Conservation (phyloP, 495 filamentous ascomycete genomes). For the Ramalina intermedia region DNA sequence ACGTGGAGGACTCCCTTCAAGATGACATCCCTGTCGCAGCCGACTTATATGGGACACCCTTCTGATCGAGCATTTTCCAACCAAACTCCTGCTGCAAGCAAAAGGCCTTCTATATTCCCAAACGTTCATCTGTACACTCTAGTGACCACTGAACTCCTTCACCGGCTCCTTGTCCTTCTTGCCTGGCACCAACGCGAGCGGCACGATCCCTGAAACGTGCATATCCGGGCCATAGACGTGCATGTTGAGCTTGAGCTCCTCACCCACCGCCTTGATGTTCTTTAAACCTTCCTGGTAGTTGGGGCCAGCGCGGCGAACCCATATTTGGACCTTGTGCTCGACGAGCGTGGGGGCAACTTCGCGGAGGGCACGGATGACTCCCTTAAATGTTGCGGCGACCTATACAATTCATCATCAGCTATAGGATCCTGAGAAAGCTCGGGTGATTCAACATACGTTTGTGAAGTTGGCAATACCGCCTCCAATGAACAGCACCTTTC, state of each 20-base stretch:
- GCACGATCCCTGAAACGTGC: constrained; percentile 62
- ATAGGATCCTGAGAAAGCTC: background rate
- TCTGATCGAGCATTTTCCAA: too few relatives aligned
- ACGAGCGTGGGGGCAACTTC: constrained; percentile 73
- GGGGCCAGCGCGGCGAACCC: constrained; percentile 96
- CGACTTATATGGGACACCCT: too few relatives aligned
- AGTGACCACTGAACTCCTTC: constrained; percentile 27
- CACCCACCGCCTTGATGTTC: constrained; percentile 94
- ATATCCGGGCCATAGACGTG: constrained; percentile 98
- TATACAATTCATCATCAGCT: constrained; percentile 23
- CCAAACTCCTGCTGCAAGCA: too few relatives aligned
- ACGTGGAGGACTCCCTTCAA: too few relatives aligned
- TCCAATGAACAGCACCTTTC: constrained; percentile 98
- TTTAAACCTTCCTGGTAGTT: constrained; percentile 99
- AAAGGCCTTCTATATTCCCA: too few relatives aligned
- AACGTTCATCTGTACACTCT: background rate
- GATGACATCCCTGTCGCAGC: too few relatives aligned
- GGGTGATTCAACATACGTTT: constrained; percentile 31
- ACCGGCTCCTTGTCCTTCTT: constrained; percentile 33
- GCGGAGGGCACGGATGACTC: constrained; percentile 92
- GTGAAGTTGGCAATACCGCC: constrained; percentile 99
- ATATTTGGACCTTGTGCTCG: constrained; percentile 98
- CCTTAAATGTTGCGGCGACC: constrained; percentile 97
- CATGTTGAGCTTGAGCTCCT: constrained; percentile 86
- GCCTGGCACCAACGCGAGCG: constrained; percentile 43